Conservation (phyloP, 768 basidiomycete species). For the Tricholoma hemisulphureum region DNA sequence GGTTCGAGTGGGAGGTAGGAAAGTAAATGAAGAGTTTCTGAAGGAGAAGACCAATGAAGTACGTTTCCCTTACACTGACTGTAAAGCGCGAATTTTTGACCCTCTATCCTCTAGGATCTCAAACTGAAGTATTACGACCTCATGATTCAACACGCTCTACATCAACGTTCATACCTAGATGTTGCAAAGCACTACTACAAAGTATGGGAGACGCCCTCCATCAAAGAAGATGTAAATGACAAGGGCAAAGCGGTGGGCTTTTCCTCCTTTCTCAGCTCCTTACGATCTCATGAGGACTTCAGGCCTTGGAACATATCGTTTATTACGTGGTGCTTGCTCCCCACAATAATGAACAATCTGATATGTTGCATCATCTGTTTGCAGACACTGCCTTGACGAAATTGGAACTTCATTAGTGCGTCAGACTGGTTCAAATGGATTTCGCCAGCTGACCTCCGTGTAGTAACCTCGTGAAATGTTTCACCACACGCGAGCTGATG, state of each 20-base stretch:
- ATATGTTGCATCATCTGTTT: slow-evolving; percentile 90
- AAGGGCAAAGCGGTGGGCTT: slow-evolving; percentile 65
- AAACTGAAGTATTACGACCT: slow-evolving; percentile 96
- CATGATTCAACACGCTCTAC: slow-evolving; percentile 93
- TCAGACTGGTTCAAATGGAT: not conserved
- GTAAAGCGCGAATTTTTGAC: slow-evolving; percentile 5
- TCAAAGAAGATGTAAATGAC: slow-evolving; percentile 76
- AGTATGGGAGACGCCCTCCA: slow-evolving; percentile 95
- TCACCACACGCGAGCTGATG: slow-evolving; percentile 91
- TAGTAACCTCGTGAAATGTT: slow-evolving; percentile 93
- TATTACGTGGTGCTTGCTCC: slow-evolving; percentile 93
- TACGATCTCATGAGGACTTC: slow-evolving; percentile 9
- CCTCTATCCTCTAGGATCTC: slow-evolving; percentile 61
- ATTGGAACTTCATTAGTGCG: slow-evolving; percentile 82
- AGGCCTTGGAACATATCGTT: slow-evolving; percentile 94
- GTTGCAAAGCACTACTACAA: slow-evolving; percentile 95
- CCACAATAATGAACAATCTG: slow-evolving; percentile 95
- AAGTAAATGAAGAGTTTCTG: slow-evolving; percentile 91
- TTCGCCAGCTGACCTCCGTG: slow-evolving; percentile 12
- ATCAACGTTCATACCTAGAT: slow-evolving; percentile 83
- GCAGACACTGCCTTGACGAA: slow-evolving; percentile 76
- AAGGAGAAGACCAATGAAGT: slow-evolving; percentile 89
- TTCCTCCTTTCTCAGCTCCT: slow-evolving; percentile 1
- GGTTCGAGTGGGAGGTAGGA: slow-evolving; percentile 86
- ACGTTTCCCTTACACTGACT: slow-evolving; percentile 4